Base-by-base conservation (phyloP, 331 rosid species). In the Pyrus hybrid region DNA sequence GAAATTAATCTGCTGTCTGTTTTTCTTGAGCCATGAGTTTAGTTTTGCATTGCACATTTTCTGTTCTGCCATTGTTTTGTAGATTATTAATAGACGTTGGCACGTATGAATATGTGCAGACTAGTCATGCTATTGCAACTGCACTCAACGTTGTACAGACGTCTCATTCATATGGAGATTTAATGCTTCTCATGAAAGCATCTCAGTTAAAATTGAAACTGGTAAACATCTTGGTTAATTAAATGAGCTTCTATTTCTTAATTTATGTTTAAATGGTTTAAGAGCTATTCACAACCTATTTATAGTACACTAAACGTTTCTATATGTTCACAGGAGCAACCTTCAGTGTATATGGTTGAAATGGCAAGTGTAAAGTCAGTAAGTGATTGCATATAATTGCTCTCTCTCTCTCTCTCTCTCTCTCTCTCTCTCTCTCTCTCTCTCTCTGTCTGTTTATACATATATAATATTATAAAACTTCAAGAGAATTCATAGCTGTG, bases 151-250 rank as follows among this genome's bases (percentile, higher is more conserved):
- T 79, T 80, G 87, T 87, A 53, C 97, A 88, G 69, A 95, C 99
- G 30, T 87, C 87, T 82, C 97, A 95, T 84, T 80, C 98, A 56
- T 92, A 84, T 82, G 99, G 96, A 70, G 99, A 95, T 70, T 62
- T 86, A 43, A 95, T 91, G 93, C 98, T 95, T 74, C 82, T 84
- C 29, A 70, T 21, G 77, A 92, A 91, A 77, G 99, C 96, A 69
- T 68, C 76, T n/a, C 80, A 90, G 79, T 85, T 88, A 6, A 88
- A 91, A 77, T 85, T 92, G 7, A 88, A 91, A 74, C 93, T 81
- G 90, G 99, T 95, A 86, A 63, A 74, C 72, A 57, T 21, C 60
- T 72, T 65, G 53, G 57, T 43, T 79, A 45, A 49, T 61, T 26
- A 22, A 8, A 26, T 7, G 29, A 43, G 22, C 70, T 43, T 26